A percentile compares a stretch with the other conserved stretches of the same genome.
phyloP scores from a whole-genome alignment of 805 yeast genomes.

The Candida broadrunensis region DNA sequence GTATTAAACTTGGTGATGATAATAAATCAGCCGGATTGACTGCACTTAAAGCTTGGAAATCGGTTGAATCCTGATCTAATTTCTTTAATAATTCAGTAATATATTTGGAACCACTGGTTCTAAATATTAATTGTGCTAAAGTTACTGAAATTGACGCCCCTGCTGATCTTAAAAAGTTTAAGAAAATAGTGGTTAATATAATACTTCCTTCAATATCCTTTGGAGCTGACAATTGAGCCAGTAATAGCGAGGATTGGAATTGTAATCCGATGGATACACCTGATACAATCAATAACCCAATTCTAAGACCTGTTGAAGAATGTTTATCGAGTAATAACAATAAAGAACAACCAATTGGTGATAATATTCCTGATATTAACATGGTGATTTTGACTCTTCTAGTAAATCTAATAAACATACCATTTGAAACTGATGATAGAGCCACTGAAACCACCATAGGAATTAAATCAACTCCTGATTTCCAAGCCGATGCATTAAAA shows the following conservation, averaged over 20 bases:
- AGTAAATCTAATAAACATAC: constrained; percentile 26
- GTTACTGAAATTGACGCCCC: constrained; percentile 32
- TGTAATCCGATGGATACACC: constrained; percentile 36
- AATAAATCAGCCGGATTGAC: constrained; percentile 14
- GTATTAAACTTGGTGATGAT: constrained; percentile 25
- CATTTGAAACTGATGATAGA: constrained; percentile 27
- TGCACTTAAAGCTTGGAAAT: constrained; percentile 11
- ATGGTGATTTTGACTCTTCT: constrained; percentile 29
- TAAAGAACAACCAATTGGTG: constrained; percentile 35
- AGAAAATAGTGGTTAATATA: constrained; percentile 31
- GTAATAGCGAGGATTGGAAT: constrained; percentile 33
- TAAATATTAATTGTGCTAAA: constrained; percentile 29
- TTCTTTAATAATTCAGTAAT: constrained; percentile 7
- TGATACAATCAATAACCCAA: constrained; percentile 30
- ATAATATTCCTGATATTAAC: constrained; percentile 25
- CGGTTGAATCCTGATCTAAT: constrained; percentile 9
- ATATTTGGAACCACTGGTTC: constrained; percentile 16
- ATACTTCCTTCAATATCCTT: constrained; percentile 32
- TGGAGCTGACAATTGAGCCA: constrained; percentile 37
- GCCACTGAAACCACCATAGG: constrained; percentile 34
- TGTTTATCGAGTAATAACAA: constrained; percentile 22
- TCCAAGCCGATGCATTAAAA: constrained; percentile 30
- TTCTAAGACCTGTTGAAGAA: constrained; percentile 18
- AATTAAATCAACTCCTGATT: constrained; percentile 34
- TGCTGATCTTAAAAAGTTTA: constrained; percentile 28